phyloP scores from a whole-genome alignment of 179 eudicot species.

The Heliamphora pulchella region DNA sequence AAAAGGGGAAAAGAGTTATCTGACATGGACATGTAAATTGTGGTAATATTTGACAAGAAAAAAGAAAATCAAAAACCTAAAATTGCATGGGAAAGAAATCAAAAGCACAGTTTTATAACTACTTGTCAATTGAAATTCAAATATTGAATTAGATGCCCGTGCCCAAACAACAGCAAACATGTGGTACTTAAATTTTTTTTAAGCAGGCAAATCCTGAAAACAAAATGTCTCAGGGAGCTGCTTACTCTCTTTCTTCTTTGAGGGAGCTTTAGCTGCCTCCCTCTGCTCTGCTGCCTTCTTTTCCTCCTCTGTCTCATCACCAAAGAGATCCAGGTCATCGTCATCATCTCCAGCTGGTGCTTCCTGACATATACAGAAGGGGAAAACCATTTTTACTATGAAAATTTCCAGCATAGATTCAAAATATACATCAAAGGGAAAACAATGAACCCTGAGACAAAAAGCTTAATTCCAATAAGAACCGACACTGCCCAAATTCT shows the following conservation, averaged over 20 bases:
- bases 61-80: not conserved
- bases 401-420: not conserved
- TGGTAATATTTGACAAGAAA: not conserved
- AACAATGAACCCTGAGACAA: too few species aligned
- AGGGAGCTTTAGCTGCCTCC: constrained; percentile 58
- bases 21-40: too few species aligned
- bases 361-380: constrained; percentile 31
- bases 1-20: too few species aligned
- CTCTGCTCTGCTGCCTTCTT: constrained; percentile 85
- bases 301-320: constrained; percentile 98
- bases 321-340: constrained; percentile 94
- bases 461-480: not conserved
- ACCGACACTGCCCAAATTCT: not conserved
- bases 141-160: not conserved
- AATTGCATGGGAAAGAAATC: not conserved
- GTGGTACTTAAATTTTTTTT: not conserved
- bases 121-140: not conserved
- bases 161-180: not conserved
- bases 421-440: not conserved
- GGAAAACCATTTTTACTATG: not conserved
- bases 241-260: constrained; percentile 95
- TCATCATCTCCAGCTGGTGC: constrained; percentile 60
- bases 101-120: not conserved
- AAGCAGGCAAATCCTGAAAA: not conserved
- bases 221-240: constrained; percentile 13